Conservation (phyloP, 73 alveolate genomes). For the Loxodes magnus region DNA sequence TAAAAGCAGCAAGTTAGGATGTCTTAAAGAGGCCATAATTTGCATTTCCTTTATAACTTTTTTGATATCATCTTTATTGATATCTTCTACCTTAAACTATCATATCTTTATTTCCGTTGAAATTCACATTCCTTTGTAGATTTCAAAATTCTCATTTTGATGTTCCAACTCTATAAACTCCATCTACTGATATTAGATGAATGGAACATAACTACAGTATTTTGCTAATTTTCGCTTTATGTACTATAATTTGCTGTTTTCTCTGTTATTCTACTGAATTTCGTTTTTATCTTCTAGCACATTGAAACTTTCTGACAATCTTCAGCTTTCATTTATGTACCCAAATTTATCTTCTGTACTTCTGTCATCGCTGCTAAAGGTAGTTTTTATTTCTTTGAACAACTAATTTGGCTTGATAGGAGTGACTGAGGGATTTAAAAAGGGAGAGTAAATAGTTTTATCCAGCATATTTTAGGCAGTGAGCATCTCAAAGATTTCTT, state of each 20-base stretch:
- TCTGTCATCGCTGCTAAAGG: too few species aligned
- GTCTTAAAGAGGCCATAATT: slow-evolving; percentile 83
- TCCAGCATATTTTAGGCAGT: neutral
- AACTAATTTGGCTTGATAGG: too few species aligned
- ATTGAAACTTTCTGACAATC: too few species aligned
- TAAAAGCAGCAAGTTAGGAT: slow-evolving; percentile 81
- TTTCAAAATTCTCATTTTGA: slow-evolving; percentile 21
- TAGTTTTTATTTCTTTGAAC: too few species aligned
- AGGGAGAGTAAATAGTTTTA: too few species aligned
- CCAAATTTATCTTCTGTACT: too few species aligned
- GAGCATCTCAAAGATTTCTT: slow-evolving; percentile 5
- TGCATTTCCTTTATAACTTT: slow-evolving; percentile 88
- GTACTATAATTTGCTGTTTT: neutral
- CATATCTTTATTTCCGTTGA: slow-evolving; percentile 55
- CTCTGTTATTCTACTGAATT: neutral
- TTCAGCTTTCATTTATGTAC: too few species aligned
- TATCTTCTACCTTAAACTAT: slow-evolving; percentile 83
- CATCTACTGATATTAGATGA: slow-evolving; percentile 5
- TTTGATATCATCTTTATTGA: slow-evolving; percentile 61
- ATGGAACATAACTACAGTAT: neutral
- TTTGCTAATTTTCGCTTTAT: neutral
- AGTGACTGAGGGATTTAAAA: too few species aligned
- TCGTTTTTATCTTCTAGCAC: neutral
- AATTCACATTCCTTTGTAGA: slow-evolving; percentile 72
- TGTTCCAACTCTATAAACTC: neutral